These are phyloP conservation scores for Talaromyces liani DNA, from an alignment of 495 filamentous ascomycete genomes.

Conservation along the genomic window DNA sequence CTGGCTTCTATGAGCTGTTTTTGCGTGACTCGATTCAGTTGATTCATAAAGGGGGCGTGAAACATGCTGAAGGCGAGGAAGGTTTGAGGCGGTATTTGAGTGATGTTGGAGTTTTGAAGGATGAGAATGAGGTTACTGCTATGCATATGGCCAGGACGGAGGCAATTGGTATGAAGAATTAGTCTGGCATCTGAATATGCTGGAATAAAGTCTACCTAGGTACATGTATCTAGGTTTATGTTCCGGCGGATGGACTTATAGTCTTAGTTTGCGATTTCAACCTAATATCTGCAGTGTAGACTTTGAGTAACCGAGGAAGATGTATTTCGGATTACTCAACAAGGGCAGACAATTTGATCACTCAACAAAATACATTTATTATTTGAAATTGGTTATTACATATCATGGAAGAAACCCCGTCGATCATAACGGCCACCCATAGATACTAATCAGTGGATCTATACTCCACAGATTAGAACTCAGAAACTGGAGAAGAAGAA, in stretches of 20 bases:
- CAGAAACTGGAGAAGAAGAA: neutral
- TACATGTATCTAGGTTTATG: neutral
- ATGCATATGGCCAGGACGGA: neutral
- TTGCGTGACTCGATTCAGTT: slow-evolving; percentile 41
- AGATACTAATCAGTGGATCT: neutral
- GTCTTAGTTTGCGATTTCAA: neutral
- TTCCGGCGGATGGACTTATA: neutral
- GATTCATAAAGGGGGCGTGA: slow-evolving; percentile 38
- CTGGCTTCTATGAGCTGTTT: slow-evolving; percentile 42
- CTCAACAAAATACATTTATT: neutral
- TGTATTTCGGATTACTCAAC: neutral
- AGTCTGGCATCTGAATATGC: neutral
- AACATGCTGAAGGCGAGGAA: slow-evolving; percentile 42
- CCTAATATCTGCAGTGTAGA: neutral
- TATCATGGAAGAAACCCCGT: neutral
- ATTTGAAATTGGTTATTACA: neutral
- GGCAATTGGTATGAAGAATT: neutral
- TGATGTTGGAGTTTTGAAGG: slow-evolving; percentile 20
- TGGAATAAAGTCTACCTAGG: neutral
- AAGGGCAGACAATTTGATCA: neutral
- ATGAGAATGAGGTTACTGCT: neutral
- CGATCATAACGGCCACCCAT: neutral
- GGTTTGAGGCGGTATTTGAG: slow-evolving; percentile 42
- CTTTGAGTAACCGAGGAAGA: neutral
- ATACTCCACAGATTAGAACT: neutral